Conservation (phyloP, 257 asterid genomes). For the Forsythia viridissima region DNA sequence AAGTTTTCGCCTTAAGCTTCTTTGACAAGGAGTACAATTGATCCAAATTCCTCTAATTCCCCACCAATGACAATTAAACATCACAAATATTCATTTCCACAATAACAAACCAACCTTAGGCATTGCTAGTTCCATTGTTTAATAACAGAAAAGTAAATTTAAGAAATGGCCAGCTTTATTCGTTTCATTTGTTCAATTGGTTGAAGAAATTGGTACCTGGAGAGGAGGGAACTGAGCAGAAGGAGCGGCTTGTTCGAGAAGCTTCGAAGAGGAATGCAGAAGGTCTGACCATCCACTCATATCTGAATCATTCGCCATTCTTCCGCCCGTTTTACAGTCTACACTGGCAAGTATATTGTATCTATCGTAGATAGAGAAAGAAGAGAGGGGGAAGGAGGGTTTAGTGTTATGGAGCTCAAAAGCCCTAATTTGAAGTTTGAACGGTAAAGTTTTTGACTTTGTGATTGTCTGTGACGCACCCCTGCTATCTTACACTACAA, state of each 20-base stretch:
- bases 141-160: not conserved
- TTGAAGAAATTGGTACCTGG: constrained; percentile 47
- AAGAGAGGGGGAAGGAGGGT: not conserved
- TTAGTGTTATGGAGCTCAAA: constrained; percentile 34
- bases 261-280: constrained; percentile 95
- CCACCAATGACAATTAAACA: not conserved
- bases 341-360: not conserved
- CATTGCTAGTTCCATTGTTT: not conserved
- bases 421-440: constrained; percentile 46
- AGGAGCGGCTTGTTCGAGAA: constrained; percentile 97
- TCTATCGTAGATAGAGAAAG: not conserved
- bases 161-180: not conserved
- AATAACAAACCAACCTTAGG: not conserved
- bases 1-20: constrained; percentile 84
- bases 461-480: constrained; percentile 21
- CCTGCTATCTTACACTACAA: not conserved
- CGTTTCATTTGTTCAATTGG: not conserved
- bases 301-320: constrained; percentile 77
- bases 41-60: constrained; percentile 33
- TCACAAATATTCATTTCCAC: constrained; percentile 13
- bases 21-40: constrained; percentile 54
- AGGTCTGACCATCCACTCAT: constrained; percentile 94
- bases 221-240: constrained; percentile 96
- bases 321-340: constrained; percentile 11
- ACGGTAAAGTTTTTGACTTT: constrained; percentile 29